A percentile compares a stretch with the other conserved stretches of the same genome.
Conservation (phyloP, 169 alveolate genomes). For the Eimeria praecox region DNA sequence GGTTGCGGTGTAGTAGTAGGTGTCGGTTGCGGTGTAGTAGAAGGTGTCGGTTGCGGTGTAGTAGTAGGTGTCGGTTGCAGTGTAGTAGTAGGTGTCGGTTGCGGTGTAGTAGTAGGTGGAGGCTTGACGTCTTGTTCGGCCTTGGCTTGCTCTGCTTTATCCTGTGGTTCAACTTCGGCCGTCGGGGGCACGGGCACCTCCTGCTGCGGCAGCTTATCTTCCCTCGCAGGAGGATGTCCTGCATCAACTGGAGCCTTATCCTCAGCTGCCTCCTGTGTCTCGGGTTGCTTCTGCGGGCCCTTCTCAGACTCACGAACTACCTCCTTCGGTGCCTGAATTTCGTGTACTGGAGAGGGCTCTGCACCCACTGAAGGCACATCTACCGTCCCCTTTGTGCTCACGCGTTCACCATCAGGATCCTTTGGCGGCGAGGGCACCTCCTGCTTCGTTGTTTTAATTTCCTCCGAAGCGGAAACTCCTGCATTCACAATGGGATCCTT, state of each 20-base stretch:
- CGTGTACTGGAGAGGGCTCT: not conserved
- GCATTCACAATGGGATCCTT: not conserved
- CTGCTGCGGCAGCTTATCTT: not conserved
- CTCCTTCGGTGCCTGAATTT: not conserved
- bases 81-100: too few relatives aligned
- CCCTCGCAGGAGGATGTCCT: not conserved
- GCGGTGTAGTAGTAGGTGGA: not conserved
- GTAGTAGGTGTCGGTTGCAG: not conserved
- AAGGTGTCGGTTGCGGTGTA: not conserved
- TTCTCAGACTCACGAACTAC: not conserved
- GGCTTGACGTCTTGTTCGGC: not conserved
- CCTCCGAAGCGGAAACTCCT: not conserved
- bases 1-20: not conserved
- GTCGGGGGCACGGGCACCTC: slow-evolving; percentile 26
- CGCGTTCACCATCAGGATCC: not conserved
- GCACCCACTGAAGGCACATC: not conserved
- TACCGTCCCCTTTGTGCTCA: not conserved
- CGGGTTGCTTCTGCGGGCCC: not conserved
- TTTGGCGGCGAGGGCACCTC: not conserved
- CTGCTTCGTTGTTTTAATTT: not conserved
- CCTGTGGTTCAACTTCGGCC: not conserved
- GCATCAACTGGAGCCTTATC: not conserved
- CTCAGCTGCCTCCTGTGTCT: not conserved
- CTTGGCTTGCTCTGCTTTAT: not conserved
- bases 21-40: too few relatives aligned